Evolutionary conservation across 768 basidiomycete species (phyloP), one percentile per base, ranked within the genome.

Genomic region (Suillus tomentosus): DNA sequence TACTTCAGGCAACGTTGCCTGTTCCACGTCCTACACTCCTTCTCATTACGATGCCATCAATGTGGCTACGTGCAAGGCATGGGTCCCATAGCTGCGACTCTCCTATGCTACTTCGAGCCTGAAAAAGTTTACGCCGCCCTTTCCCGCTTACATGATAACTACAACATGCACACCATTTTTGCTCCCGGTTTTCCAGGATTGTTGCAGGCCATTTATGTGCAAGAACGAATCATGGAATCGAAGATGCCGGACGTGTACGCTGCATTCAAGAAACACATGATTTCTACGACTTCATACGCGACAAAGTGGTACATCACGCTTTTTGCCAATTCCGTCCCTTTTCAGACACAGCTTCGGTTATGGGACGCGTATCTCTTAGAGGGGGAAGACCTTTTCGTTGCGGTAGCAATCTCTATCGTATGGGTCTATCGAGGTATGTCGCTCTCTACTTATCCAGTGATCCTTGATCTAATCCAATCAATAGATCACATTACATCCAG

Each of bases 261-360:
- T 22, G 88, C 92, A 22, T 95, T 98, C 78, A 86, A 88, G 79
- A 89, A 86, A 70, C 90, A 98, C 70, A 90, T 86, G 85, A 91
- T 99, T 64, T 92, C 92, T 9, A 95, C 94, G 14, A 96, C 95
- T 36, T 87, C 94, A 22, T 99, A 96, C 78, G 95, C 95, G 34
- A 98, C 96, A 2, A 99, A 99, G 77, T 99, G 97, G 97, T 99
- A 98, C 74, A 99, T 99, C 76, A 99, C 97, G 3, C 81, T 99
- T 15, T 99, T 98, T 72, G 88, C 95, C 58, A 97, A 96, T 73
- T 92, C 93, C 0, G 90, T 99, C 50, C 95, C 96, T 27, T 99
- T 96, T 75, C 93, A 96, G 76, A 94, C 91, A 55, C 95, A 98
- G 78, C 78, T 99, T 34, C 84, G 97, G 66, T 73, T 99, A 37